Evolutionary conservation across 1,284 basidiomycete species (phyloP), one percentile per base, ranked within the genome.

Genomic region (Sporisorium exsertum): DNA sequence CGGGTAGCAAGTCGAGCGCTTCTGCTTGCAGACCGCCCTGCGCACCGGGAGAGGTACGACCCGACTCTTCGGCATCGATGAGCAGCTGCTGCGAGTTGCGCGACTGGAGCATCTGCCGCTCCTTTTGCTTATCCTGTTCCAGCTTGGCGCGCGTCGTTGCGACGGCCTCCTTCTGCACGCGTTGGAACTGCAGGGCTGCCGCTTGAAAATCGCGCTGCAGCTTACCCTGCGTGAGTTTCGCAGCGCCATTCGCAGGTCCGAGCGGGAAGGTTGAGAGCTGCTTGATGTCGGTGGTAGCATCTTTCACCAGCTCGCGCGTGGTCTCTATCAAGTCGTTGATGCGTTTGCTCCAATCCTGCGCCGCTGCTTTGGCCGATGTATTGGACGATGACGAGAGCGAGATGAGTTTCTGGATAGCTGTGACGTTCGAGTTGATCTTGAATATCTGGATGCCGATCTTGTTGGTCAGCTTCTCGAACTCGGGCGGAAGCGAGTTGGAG

Each of bases 361-460:
- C 46, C 3, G 60, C 66, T 22, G 60, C 66, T 51, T 64, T 67
- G 22, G 58, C 40, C 20, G 60, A 47, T 15, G 72, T 18, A 3
- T 58, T 69, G 13, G 58, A 50, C 0, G 64, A 74, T 0, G 64
- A 74, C n/a, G 78, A 68, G 29, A 96, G 92, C 81, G 97, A 93
- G 13, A 99, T 92, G 24, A 96, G 89, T 85, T 94, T 94, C 83
- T 94, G 87, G 58, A 99, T 96, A 15, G 93, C 95, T 81, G 95
- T 93, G 7, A 98, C 94, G 87, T 99, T 99, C 69, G 93, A 91
- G 83, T 97, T 96, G 88, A 99, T 94, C 89, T 98, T 97, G 91
- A 99, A 98, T 69, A 97, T 93, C 86, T 98, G 96, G 18, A 98
- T 89, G 1, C 94, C 94, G 56, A 99, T 89, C 20, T 92, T 92